Conservation (phyloP, 73 alveolate genomes). For the Paraurostyla sp. region DNA sequence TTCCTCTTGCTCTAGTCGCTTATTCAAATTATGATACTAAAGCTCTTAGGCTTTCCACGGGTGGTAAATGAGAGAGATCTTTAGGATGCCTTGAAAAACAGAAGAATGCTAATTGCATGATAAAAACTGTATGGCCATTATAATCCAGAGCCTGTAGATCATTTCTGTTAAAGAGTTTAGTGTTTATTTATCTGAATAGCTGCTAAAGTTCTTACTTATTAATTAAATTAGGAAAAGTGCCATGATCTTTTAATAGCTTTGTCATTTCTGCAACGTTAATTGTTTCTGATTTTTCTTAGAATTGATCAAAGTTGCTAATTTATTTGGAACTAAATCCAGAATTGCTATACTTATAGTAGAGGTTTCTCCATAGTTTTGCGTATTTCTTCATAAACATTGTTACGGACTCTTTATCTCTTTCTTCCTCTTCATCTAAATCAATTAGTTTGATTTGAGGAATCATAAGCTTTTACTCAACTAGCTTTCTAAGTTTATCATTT, state of each 20-base stretch:
- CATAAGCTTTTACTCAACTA: slow-evolving; percentile 58
- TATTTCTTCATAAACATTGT: slow-evolving; percentile 75
- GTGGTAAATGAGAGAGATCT: slow-evolving; percentile 77
- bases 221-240: slow-evolving; percentile 54
- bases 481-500: slow-evolving; percentile 37
- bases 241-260: slow-evolving; percentile 81
- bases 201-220: slow-evolving; percentile 74
- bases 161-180: slow-evolving; percentile 35
- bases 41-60: slow-evolving; percentile 66
- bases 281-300: slow-evolving; percentile 68
- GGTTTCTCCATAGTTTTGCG: slow-evolving; percentile 73
- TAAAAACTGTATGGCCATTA: slow-evolving; percentile 60
- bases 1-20: slow-evolving; percentile 69
- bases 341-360: slow-evolving; percentile 81
- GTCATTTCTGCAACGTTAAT: slow-evolving; percentile 83
- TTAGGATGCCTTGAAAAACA: slow-evolving; percentile 73
- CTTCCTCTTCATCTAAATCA: slow-evolving; percentile 83
- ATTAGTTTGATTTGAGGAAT: slow-evolving; percentile 59
- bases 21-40: slow-evolving; percentile 50
- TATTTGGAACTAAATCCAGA: slow-evolving; percentile 76
- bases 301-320: slow-evolving; percentile 73
- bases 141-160: slow-evolving; percentile 69
- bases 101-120: slow-evolving; percentile 71
- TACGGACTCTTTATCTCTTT: slow-evolving; percentile 81
- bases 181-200: slow-evolving; percentile 62